Percentiles rank a stretch among this genome's conserved stretches.
Evolutionary conservation across 1,139 yeast species (phyloP).

Genomic region (Candida freyschussii): DNA sequence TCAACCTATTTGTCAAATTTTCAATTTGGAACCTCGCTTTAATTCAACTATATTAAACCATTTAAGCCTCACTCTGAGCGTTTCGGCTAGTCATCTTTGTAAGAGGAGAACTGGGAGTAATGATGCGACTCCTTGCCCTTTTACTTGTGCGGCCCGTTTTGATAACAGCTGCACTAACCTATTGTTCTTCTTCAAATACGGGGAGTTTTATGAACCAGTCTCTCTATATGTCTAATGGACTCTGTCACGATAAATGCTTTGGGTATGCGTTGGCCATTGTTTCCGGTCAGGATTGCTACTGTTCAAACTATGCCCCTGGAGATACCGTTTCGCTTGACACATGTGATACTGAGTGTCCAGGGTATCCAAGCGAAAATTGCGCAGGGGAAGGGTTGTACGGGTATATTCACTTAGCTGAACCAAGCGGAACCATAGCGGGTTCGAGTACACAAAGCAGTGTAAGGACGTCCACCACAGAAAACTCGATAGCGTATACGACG

Average conservation of each 20-base stretch:
- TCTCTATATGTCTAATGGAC: constrained; percentile 50
- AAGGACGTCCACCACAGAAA: constrained; percentile 2
- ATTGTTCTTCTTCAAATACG: constrained; percentile 47
- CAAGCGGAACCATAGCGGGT: constrained; percentile 29
- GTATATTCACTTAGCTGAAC: constrained; percentile 14
- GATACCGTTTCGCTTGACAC: constrained; percentile 30
- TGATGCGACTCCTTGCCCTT: too few species aligned
- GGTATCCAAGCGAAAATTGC: constrained; percentile 29
- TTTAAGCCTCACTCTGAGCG: too few species aligned
- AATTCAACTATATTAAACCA: too few species aligned
- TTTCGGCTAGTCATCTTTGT: too few species aligned
- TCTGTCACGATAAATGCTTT: constrained; percentile 44
- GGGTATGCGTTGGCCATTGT: constrained; percentile 56
- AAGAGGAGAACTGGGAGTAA: too few species aligned
- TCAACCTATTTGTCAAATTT: too few species aligned
- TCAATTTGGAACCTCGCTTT: too few species aligned
- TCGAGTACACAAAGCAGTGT: constrained; percentile 4
- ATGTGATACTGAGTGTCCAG: constrained; percentile 52
- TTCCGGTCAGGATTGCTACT: constrained; percentile 52
- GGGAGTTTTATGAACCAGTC: constrained; percentile 25
- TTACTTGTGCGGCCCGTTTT: constrained; percentile 3
- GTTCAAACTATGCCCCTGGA: constrained; percentile 50
- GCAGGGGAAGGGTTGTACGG: constrained; percentile 22
- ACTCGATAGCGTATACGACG: constrained; percentile 2
- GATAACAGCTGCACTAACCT: constrained; percentile 12